Conservation (phyloP, 129 eudicot species). For the Flaveria trinervia region DNA sequence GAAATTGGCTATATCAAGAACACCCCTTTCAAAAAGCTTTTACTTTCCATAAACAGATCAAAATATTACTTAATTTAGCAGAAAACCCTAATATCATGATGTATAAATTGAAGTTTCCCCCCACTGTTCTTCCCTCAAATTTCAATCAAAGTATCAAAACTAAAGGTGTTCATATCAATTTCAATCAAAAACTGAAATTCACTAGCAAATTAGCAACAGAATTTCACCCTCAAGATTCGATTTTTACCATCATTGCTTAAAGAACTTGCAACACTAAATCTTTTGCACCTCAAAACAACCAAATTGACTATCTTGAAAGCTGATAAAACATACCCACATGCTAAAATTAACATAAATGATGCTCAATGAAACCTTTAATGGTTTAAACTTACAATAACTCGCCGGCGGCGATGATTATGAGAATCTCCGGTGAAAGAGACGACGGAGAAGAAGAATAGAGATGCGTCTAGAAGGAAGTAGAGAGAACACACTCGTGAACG, state of each 20-base stretch:
- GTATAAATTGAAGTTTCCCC: not conserved
- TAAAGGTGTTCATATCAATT: not conserved
- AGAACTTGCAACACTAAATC: not conserved
- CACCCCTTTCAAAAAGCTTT: constrained; percentile 10
- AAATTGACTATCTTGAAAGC: not conserved
- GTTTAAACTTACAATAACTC: constrained; percentile 20
- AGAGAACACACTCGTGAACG: not conserved
- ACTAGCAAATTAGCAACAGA: not conserved
- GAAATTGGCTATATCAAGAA: not conserved
- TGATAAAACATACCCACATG: not conserved
- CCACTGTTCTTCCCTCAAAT: not conserved
- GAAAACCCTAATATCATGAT: not conserved
- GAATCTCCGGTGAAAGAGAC: not conserved
- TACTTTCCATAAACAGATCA: no score
- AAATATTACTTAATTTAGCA: not conserved
- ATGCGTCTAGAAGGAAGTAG: constrained; percentile 19
- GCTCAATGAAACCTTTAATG: constrained; percentile 4
- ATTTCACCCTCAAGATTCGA: not conserved
- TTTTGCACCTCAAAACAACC: not conserved
- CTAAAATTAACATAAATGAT: not conserved
- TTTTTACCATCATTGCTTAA: not conserved
- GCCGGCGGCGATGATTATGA: constrained; percentile 3
- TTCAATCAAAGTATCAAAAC: not conserved
- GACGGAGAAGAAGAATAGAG: not conserved
- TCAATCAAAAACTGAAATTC: not conserved